These are phyloP conservation scores for Lentinula edodes DNA, from an alignment of 768 basidiomycete species.

Conservation along the genomic window DNA sequence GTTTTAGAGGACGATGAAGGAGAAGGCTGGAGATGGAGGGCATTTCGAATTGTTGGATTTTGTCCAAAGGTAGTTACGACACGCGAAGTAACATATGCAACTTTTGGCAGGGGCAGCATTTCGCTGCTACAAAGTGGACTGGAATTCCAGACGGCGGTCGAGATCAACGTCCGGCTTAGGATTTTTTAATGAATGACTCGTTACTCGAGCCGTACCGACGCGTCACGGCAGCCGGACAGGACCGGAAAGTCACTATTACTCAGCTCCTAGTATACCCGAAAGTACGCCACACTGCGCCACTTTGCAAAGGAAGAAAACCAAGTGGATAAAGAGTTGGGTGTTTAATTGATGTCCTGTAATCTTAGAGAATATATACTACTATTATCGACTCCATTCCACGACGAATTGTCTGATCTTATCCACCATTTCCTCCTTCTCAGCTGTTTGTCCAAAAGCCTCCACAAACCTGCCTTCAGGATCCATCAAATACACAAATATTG, in stretches of 20 bases:
- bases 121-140: slow-evolving; percentile 4
- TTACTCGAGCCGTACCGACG: background rate
- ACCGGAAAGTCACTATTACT: background rate
- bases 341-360: background rate
- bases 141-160: background rate
- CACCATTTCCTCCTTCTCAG: slow-evolving; percentile 61
- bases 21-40: slow-evolving; percentile 60
- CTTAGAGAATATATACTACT: background rate
- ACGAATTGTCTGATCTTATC: slow-evolving; percentile 51
- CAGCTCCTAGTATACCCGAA: background rate
- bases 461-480: slow-evolving; percentile 92
- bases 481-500: slow-evolving; percentile 98
- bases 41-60: slow-evolving; percentile 68
- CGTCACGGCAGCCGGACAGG: background rate
- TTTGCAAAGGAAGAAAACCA: background rate
- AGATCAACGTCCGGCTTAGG: background rate
- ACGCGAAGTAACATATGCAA: slow-evolving; percentile 72
- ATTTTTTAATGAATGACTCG: background rate
- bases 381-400: slow-evolving; percentile 25
- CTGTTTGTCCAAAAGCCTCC: slow-evolving; percentile 91
- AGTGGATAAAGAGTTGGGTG: background rate
- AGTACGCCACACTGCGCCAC: background rate
- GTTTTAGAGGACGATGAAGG: slow-evolving; percentile 31
- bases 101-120: slow-evolving; percentile 69
- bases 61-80: slow-evolving; percentile 73